Conservation (phyloP, 768 basidiomycete species). For the Mycena albidolilacea region DNA sequence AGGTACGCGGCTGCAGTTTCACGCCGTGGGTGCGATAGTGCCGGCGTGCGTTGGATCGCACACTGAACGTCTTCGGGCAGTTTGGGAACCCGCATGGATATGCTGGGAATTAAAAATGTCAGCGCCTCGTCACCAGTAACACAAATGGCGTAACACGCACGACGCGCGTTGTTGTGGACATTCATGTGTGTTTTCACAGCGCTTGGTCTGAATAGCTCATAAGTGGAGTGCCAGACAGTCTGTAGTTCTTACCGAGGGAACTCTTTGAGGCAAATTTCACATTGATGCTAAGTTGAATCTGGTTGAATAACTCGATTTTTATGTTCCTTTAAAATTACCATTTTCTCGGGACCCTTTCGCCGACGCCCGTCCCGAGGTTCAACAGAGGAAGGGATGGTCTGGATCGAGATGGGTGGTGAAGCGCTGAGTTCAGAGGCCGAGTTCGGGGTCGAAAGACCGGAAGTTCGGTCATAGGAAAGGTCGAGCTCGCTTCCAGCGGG, state of each 20-base stretch:
- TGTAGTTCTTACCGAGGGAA: conserved; percentile 61
- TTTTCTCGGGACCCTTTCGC: conserved; percentile 52
- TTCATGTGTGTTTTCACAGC: conserved; percentile 73
- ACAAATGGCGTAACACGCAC: conserved; percentile 52
- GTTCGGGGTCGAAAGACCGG: background rate
- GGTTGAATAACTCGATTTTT: background rate
- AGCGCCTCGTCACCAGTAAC: background rate
- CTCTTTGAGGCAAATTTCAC: conserved; percentile 63
- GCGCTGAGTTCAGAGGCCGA: conserved; percentile 1
- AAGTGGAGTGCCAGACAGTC: conserved; percentile 5
- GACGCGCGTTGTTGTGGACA: conserved; percentile 66
- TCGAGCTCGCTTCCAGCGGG: background rate
- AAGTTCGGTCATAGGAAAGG: background rate
- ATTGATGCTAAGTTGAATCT: conserved; percentile 52
- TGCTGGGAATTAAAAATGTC: conserved; percentile 47
- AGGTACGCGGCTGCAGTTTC: conserved; percentile 33
- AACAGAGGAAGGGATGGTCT: background rate
- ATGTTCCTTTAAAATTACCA: conserved; percentile 43
- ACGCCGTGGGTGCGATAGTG: conserved; percentile 85
- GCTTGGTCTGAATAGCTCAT: conserved; percentile 58
- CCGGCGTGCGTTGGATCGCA: conserved; percentile 86
- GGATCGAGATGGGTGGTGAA: conserved; percentile 4
- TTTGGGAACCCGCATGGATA: conserved; percentile 69
- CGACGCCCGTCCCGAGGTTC: background rate
- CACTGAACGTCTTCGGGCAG: conserved; percentile 80